Evolutionary conservation across 108 stramenopile species (phyloP), one percentile per base, ranked within the genome.

Genomic region (Mayamaea pseudoterrestris): DNA sequence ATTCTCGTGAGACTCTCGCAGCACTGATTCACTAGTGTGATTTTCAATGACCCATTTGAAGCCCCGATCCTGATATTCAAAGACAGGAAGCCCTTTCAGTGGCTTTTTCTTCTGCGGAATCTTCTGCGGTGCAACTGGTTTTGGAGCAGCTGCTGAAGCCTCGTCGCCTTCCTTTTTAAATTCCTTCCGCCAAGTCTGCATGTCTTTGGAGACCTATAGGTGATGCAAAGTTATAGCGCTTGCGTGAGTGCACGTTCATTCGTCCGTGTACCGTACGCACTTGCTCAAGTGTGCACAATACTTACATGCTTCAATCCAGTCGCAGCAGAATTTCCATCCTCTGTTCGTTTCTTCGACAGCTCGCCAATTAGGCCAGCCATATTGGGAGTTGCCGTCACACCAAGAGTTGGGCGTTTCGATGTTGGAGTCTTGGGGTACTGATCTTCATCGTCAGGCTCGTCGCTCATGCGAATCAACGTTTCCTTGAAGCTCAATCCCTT

Each of bases 141-240:
- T 44, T 18, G 69, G 49, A 3, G 63, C 24, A 25, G 55, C 17
- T 17, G 57, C 23, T 6, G 45, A 21, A 20, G 37, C 50, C 7
- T 30, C 26, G 16, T 43, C 79, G 31, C 55, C 76, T 5, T 55
- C 35, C 28, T 66, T 54, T 60, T 86, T 76, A 80, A 72, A 97
- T 56, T 94, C 96, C 66, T 88, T 78, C 25, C 92, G 63, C 92
- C 92, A 97, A 13, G 96, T 97, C 66, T 97, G 92, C 68, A 83
- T 79, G 49, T 97, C 96, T 58, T 76, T 81, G 20, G 82, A 73
- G 23, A 73, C 65, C 71, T 66, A 29, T 7, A 1, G 5, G 4
- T 12, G 9, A 20, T 2, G 22, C 20, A 1, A 51, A 35, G 37
- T 35, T 23, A 34, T 34, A 34, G 12, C 12, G 32, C 9, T 34